A percentile compares a stretch with the other conserved stretches of the same genome.
Conservation (phyloP, 257 asterid species). For the Nicotiana tomentosiformis region DNA sequence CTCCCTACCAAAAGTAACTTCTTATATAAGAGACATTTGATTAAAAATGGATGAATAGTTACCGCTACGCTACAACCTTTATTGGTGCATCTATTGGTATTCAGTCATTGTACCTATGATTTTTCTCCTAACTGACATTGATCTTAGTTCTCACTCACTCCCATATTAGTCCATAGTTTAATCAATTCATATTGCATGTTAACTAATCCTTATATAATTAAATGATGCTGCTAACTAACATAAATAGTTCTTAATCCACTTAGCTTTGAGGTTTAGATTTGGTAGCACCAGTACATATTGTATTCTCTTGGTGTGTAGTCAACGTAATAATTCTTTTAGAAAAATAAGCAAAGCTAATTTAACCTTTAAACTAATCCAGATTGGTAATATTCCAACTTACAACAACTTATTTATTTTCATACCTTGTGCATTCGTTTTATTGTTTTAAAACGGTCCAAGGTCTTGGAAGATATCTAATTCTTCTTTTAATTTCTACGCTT, state of each 20-base stretch:
- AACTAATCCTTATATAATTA: not conserved
- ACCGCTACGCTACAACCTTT: too few relatives aligned
- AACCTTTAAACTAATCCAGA: not conserved
- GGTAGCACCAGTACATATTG: conserved; percentile 3
- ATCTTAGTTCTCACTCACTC: not conserved
- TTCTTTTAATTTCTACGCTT: not conserved
- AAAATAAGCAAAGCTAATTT: not conserved
- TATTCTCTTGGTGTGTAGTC: not conserved
- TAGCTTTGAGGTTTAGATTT: conserved; percentile 5
- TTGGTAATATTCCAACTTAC: not conserved
- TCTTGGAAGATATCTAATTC: not conserved
- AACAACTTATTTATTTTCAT: not conserved
- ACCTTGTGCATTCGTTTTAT: not conserved
- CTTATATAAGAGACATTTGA: too few relatives aligned
- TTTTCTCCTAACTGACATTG: conserved; percentile 10
- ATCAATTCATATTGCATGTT: not conserved
- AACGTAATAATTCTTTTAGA: not conserved
- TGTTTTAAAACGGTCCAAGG: too few relatives aligned
- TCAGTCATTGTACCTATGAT: not conserved
- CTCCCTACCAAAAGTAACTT: too few relatives aligned
- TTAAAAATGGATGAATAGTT: too few relatives aligned
- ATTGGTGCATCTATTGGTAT: not conserved
- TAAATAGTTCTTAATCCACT: conserved; percentile 1
- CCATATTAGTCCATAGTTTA: not conserved
- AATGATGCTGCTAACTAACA: not conserved